Evolutionary conservation across 2,329 filamentous ascomycete species (phyloP), one percentile per base, ranked within the genome.

Genomic region (Pseudogymnoascus sp.): DNA sequence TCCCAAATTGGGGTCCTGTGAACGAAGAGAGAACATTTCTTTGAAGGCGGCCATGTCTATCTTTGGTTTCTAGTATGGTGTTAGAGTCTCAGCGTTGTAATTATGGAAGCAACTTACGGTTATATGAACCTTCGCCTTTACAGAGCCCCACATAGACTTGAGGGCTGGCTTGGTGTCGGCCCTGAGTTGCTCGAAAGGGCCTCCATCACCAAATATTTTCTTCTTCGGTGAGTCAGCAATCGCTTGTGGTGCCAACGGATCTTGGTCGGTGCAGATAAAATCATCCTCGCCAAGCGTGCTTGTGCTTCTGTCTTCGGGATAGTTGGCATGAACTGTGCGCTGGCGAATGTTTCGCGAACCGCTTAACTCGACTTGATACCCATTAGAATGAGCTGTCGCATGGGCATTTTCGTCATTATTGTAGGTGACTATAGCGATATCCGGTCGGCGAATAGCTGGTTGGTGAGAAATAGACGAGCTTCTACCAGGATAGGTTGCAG

Each of bases 71-170:
- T 59, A 15, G 29, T 24, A 26, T 11, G 15, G 5, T 6, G 35
- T 59, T 31, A 59, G 57, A 11, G 37, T 5, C 5, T 26, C 15
- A 29, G 6, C 21, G 21, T 17, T 39, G 8, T 26, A 59, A 29
- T 8, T 21, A 6, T 33, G 9, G 29, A 21, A 5, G n/a, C 8
- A 26, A 29, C 57, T 39, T 59, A 59, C 57, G 35, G 57, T 26
- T 40, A 15, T 59, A 24, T 39, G 57, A 40, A 39, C 57, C 35
- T 59, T 59, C 35, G 37, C 24, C 17, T 39, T 59, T 40, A 59
- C 37, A 40, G 33, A 39, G 9, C 37, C 57, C 57, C 57, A 59
- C 35, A 59, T 39, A 9, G 57, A 59, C 17, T 59, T 59, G 26
- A 59, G 57, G n/a, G 24, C 21, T 15, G 57, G 57, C 21, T 59